phyloP scores from a whole-genome alignment of 2,329 filamentous ascomycete genomes.

The Aureobasidium sp. region DNA sequence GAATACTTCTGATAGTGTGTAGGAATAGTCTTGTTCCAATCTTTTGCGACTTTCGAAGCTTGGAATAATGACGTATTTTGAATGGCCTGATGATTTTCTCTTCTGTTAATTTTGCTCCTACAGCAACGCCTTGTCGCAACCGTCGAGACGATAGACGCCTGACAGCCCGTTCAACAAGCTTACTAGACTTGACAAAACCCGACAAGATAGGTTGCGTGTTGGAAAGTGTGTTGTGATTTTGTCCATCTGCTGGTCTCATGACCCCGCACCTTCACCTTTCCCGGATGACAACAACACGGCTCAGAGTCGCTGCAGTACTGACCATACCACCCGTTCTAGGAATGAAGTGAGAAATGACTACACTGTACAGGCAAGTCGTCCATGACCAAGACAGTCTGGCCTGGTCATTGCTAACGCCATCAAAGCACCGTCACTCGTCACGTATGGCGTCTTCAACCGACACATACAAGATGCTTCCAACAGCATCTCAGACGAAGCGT shows the following conservation, averaged over 20 bases:
- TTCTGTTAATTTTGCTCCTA: background rate
- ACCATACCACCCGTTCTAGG: no score
- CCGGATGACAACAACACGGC: no score
- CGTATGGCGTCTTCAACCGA: background rate
- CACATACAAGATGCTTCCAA: background rate
- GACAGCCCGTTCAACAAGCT: background rate
- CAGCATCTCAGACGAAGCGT: background rate
- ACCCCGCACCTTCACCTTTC: conserved; percentile 6
- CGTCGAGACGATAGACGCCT: background rate
- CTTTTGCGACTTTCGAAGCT: conserved; percentile 10
- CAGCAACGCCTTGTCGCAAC: background rate
- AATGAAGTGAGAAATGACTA: no score
- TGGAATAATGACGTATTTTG: conserved; percentile 4
- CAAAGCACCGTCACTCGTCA: background rate
- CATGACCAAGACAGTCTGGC: background rate
- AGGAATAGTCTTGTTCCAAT: background rate
- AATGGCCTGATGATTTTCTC: conserved; percentile 6
- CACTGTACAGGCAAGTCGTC: background rate
- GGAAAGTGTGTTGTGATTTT: background rate
- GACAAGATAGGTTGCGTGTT: background rate
- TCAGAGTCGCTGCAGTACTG: no score
- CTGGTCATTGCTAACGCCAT: background rate
- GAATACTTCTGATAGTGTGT: background rate
- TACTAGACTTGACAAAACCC: background rate
- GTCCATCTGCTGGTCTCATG: background rate